Percentiles rank a stretch among this genome's conserved stretches.
Conservation (phyloP, 192 early-diverging fungal genomes). For the Coemansia sp. region DNA sequence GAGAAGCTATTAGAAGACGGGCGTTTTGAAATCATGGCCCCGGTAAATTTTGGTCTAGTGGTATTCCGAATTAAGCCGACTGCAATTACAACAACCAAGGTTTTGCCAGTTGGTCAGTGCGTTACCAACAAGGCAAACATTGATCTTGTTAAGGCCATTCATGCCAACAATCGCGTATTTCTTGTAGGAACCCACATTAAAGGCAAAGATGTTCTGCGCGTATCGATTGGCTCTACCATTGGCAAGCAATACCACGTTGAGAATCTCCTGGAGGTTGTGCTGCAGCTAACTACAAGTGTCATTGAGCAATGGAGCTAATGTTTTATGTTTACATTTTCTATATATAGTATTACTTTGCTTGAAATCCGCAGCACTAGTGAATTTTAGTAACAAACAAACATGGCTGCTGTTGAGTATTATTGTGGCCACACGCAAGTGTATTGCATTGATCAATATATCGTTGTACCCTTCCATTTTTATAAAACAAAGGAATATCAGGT, state of each 20-base stretch:
- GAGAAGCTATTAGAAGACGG: conserved; percentile 17
- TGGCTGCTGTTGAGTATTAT: too few species aligned
- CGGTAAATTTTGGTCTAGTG: conserved; percentile 28
- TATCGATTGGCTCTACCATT: conserved; percentile 7
- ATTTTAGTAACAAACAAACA: too few species aligned
- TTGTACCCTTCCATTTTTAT: too few species aligned
- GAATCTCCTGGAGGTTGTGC: conserved; percentile 1
- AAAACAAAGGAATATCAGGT: too few species aligned
- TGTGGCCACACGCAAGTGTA: too few species aligned
- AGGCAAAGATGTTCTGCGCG: conserved; percentile 5
- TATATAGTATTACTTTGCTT: too few species aligned
- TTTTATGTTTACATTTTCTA: too few species aligned
- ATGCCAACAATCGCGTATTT: conserved; percentile 12
- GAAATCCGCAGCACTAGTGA: too few species aligned
- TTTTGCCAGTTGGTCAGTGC: not conserved
- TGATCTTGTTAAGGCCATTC: conserved; percentile 7
- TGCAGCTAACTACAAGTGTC: not conserved
- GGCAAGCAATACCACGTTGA: not conserved
- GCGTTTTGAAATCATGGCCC: conserved; percentile 31
- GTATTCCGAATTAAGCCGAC: conserved; percentile 29
- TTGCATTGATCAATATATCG: too few species aligned
- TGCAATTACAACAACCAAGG: conserved; percentile 1
- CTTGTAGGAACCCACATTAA: conserved; percentile 6
- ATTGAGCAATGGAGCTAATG: too few species aligned
- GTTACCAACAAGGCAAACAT: conserved; percentile 1